These are phyloP conservation scores for Thelephora terrestris DNA, from an alignment of 1,284 basidiomycete species.

Conservation along the genomic window DNA sequence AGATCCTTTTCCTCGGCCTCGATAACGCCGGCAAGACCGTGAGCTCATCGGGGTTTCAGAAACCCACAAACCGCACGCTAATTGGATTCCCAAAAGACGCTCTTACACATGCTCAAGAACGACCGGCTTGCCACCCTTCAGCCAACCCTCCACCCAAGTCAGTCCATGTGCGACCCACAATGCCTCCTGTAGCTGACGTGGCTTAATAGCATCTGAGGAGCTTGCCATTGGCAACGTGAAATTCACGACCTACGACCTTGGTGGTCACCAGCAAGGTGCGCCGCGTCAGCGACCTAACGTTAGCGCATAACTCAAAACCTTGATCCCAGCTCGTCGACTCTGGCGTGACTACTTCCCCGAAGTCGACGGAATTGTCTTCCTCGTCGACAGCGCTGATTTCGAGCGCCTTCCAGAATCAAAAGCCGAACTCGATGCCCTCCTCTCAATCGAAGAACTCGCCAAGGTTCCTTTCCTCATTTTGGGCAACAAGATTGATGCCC, in stretches of 20 bases:
- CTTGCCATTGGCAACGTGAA: conserved; percentile 98
- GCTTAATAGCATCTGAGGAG: conserved; percentile 86
- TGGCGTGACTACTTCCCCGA: conserved; percentile 99
- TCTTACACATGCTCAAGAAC: conserved; percentile 99
- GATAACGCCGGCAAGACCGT: conserved; percentile 99
- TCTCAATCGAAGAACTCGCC: conserved; percentile 88
- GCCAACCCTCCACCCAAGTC: conserved; percentile 98
- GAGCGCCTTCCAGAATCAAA: conserved; percentile 96
- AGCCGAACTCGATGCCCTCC: conserved; percentile 91
- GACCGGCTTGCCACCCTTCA: conserved; percentile 96
- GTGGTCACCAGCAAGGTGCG: conserved; percentile 93
- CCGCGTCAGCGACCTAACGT: conserved; percentile 7
- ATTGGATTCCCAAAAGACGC: conserved; percentile 52
- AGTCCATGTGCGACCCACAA: conserved; percentile 15
- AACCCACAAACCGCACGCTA: neutral
- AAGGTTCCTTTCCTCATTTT: conserved; percentile 98
- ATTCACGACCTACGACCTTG: conserved; percentile 98
- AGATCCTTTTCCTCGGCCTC: conserved; percentile 98
- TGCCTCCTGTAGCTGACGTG: conserved; percentile 2
- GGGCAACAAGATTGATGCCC: conserved; percentile 99
- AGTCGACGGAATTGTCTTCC: conserved; percentile 97
- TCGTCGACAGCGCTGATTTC: conserved; percentile 94
- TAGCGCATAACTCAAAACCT: conserved; percentile 5
- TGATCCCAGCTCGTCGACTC: conserved; percentile 76
- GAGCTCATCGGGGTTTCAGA: conserved; percentile 20